Evolutionary conservation across 2,329 filamentous ascomycete species (phyloP), one percentile per base, ranked within the genome.

Genomic region (Penicillium sp.): DNA sequence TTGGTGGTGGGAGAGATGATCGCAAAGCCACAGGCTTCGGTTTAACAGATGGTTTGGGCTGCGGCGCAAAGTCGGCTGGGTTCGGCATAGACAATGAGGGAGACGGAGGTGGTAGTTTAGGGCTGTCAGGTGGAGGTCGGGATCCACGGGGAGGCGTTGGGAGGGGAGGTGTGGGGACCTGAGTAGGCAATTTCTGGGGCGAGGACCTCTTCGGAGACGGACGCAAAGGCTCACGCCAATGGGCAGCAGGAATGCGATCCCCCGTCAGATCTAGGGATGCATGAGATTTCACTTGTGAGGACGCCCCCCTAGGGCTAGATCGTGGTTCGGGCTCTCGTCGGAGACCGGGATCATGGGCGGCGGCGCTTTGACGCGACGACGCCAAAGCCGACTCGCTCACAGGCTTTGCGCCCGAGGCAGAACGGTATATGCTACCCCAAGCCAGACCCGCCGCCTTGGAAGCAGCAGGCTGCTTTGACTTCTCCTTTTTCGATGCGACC

Each of bases 391-490:
- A 61, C 46, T 67, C 64, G 38, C 58, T 64, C 14, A 61, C 55
- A 7, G 57, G 54, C 53, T 61, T 65, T 9, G 64, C 60, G 6
- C 60, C 57, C 19, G 58, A 62, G 0, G 59, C 51, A 10, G 63
- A 42, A 6, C 58, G 62, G 27, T 65, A 63, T 14, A 66, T 62
- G 61, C 71, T 65, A 53, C 73, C 59, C 81, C 82, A 86, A n/a
- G 81, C 81, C 50, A 83, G 74, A 3, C 80, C 81, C 2, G 82
- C 82, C 3, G 82, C 82, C 59, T 80, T 82, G 14, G 82, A 80
- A 16, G 82, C 81, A 50, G 79, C 78, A 31, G 79, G 77, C 30
- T 77, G 75, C n/a, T 75, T 76, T 31, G 71, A 64, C 28, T 73
- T 71, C 40, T 68, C 74, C 44, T 73, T 69, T 27, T 63, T 65